A percentile compares a stretch with the other conserved stretches of the same genome.
phyloP scores from a whole-genome alignment of 2,329 filamentous ascomycete species.

The Alternaria ventricosa region DNA sequence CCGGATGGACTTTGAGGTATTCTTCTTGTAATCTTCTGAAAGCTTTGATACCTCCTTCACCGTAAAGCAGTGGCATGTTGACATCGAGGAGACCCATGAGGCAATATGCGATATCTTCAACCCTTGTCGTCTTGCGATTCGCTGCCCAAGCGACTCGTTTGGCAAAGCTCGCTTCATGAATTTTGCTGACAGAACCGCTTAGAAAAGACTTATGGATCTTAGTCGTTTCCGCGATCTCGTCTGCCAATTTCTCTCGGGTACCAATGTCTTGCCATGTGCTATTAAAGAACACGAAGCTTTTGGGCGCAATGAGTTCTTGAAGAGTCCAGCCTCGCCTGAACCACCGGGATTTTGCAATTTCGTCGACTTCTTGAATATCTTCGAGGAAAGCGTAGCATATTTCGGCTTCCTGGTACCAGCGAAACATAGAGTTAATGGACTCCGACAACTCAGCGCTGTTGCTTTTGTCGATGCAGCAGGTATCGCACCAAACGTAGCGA shows the following conservation, averaged over 20 bases:
- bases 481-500: not conserved
- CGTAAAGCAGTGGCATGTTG: not conserved
- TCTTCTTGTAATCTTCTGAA: not conserved
- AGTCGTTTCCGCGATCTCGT: rapidly evolving
- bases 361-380: not conserved
- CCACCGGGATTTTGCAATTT: not conserved
- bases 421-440: not conserved
- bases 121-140: rapidly evolving
- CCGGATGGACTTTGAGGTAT: not conserved
- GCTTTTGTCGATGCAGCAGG: not conserved
- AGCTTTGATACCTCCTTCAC: not conserved
- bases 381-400: not conserved
- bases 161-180: not conserved
- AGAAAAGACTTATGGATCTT: not conserved
- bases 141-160: not conserved
- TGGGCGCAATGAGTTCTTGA: not conserved
- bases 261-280: not conserved
- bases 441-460: not conserved
- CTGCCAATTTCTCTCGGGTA: not conserved
- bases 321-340: not conserved
- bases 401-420: not conserved
- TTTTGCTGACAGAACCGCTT: rapidly evolving
- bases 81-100: not conserved
- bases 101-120: not conserved
- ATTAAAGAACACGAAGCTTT: not conserved